A percentile compares a stretch with the other conserved stretches of the same genome.
phyloP scores from a whole-genome alignment of 495 filamentous ascomycete genomes.

The Penicillium fimorum region DNA sequence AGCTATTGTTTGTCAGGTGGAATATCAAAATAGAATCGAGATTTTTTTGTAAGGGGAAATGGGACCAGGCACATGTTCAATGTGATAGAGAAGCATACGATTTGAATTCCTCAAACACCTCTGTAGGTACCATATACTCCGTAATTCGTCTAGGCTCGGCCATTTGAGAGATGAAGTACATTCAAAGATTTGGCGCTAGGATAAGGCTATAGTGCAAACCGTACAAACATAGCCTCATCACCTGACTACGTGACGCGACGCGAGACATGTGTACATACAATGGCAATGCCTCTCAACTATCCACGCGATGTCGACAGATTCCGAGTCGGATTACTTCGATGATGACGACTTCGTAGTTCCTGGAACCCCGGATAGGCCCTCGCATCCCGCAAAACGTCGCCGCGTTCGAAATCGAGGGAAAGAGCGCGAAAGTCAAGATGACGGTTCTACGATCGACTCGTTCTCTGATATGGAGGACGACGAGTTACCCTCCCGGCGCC shows the following conservation, averaged over 20 bases:
- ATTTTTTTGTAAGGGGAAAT: neutral
- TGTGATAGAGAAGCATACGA: neutral
- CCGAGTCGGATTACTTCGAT: conserved; percentile 28
- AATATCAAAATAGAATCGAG: neutral
- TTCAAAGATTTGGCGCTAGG: neutral
- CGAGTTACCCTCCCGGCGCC: conserved; percentile 16
- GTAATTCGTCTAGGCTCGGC: neutral
- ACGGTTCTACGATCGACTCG: conserved; percentile 19
- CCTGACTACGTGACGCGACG: conserved; percentile 23
- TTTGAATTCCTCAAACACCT: neutral
- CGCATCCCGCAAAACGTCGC: conserved; percentile 38
- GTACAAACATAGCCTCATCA: conserved; percentile 12
- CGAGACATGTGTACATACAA: neutral
- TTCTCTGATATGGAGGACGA: conserved; percentile 30
- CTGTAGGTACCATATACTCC: neutral
- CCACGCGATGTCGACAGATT: conserved; percentile 23
- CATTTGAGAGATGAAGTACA: neutral
- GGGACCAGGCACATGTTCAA: neutral
- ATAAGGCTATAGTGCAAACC: conserved; percentile 11
- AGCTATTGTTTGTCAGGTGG: neutral
- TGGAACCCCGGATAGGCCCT: conserved; percentile 18
- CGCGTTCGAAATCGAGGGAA: conserved; percentile 23
- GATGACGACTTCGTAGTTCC: conserved; percentile 38
- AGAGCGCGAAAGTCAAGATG: conserved; percentile 13
- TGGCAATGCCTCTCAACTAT: neutral